Evolutionary conservation across 2,329 filamentous ascomycete species (phyloP), one percentile per base, ranked within the genome.

Genomic region (Cladosporium halotolerans): DNA sequence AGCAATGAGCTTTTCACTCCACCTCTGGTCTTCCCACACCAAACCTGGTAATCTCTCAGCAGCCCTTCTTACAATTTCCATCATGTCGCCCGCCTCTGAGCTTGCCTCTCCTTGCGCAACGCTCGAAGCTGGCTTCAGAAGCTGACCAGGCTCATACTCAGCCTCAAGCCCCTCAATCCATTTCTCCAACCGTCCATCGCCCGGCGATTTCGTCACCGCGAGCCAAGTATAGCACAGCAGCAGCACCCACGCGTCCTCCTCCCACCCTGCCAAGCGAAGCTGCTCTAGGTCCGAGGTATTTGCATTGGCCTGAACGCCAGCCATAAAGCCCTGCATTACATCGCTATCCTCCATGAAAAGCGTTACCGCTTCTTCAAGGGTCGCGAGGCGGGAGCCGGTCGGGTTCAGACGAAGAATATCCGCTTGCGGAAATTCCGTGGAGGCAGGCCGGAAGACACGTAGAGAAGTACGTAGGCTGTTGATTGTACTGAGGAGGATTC

Each of bases 191-290:
- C 41, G 50, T 42, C 50, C 40, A 32, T 52, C n/a, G n/a, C 31
- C 50, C 4, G 43, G 36, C 28, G 18, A 14, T 14, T 23, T 95
- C 0, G 89, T 95, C 78, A 95, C 57, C 33, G 49, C 58, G 50
- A 55, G 51, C 39, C 51, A 60, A 36, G 44, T 19, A 42, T 58
- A 66, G 54, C 65, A 68, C 9, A 70, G 58, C 7, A 66, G 57
- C 28, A 71, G 53, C 1, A 69, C 67, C 52, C 68, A 67, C 11
- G 68, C 58, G 42, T 69, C 66, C 32, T 71, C 66, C 51, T 71
- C 68, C 62, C 67, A 67, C 10, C 67, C 66, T 1, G 68, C 65
- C 39, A 59, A 58, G 9, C 65, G 57, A 18, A 69, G 52, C 43
- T 64, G 60, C 10, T 61, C 55, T 1, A 68, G 54, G 47, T 70